Percentiles rank a stretch among this genome's conserved stretches.
These are phyloP conservation scores for Nigrograna mackinnonii DNA, from an alignment of 2,329 filamentous ascomycete species.

Conservation along the genomic window DNA sequence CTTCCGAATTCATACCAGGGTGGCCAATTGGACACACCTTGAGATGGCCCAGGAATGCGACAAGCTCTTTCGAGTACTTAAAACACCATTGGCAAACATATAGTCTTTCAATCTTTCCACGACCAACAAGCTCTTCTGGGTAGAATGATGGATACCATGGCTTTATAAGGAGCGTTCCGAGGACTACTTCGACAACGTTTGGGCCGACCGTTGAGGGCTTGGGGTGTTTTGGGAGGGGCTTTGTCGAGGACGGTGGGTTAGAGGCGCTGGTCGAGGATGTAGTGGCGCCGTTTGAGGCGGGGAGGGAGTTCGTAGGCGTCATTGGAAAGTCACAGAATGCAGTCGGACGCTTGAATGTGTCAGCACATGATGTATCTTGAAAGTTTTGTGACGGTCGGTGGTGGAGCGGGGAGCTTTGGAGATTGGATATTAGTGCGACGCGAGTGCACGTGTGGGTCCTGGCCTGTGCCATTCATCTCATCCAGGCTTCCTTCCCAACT, in stretches of 20 bases:
- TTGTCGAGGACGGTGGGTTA: not conserved
- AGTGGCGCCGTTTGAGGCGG: no score
- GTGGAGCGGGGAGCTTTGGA: no score
- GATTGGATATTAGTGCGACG: no score
- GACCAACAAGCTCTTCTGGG: constrained; percentile 62
- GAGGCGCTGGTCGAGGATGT: no score
- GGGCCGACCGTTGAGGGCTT: constrained; percentile 54
- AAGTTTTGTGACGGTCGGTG: no score
- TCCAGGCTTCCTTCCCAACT: no score
- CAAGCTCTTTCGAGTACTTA: constrained; percentile 73
- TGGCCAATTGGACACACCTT: constrained; percentile 23
- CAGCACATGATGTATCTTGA: no score
- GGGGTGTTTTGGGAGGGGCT: constrained; percentile 4
- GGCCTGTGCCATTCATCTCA: no score
- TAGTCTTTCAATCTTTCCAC: constrained; percentile 55
- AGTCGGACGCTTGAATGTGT: no score
- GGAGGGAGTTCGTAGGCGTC: no score
- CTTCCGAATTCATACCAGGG: not conserved
- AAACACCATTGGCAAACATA: constrained; percentile 95
- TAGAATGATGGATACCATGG: constrained; percentile 96
- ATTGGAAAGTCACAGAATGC: no score
- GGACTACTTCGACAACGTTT: constrained; percentile 84
- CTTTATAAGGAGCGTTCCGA: constrained; percentile 81
- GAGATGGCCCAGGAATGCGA: constrained; percentile 52
- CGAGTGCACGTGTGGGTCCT: no score